Conservation (phyloP, 2,329 filamentous ascomycete species). For the Zopfia rhizophila region DNA sequence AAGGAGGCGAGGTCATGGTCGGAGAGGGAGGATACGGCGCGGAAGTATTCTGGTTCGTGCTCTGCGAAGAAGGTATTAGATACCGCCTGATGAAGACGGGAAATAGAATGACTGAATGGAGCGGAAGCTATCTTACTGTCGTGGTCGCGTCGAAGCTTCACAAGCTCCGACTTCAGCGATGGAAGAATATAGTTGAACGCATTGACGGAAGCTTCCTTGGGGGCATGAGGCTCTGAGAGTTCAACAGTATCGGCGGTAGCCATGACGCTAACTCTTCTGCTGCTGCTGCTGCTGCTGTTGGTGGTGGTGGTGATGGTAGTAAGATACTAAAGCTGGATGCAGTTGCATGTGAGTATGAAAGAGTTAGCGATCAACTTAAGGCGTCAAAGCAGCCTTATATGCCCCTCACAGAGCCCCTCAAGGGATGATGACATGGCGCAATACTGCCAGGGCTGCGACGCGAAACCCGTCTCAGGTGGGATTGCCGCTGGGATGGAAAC, state of each 20-base stretch:
- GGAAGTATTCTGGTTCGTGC: conserved; percentile 52
- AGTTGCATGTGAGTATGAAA: not conserved
- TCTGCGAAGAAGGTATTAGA: conserved; percentile 27
- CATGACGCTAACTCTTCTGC: no score
- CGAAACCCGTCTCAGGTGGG: conserved; percentile 25
- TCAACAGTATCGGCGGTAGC: conserved; percentile 49
- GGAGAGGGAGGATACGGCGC: conserved; percentile 51
- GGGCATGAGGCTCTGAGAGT: conserved; percentile 43
- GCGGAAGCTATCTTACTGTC: conserved; percentile 36
- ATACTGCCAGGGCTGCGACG: conserved; percentile 16
- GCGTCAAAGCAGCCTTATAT: conserved; percentile 21
- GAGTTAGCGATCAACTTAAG: not conserved
- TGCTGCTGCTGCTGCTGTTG: not conserved
- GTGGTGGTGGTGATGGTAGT: no score
- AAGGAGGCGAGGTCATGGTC: conserved; percentile 48
- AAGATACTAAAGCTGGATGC: no score
- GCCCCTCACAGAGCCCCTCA: conserved; percentile 20
- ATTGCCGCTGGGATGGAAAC: conserved; percentile 15
- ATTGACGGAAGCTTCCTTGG: conserved; percentile 46
- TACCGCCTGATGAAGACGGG: not conserved
- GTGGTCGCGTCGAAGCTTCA: conserved; percentile 46
- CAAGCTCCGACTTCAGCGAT: conserved; percentile 43
- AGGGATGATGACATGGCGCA: conserved; percentile 27
- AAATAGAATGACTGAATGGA: not conserved
- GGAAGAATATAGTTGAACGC: conserved; percentile 45